Base-by-base conservation (phyloP, 1,139 yeast genomes). In the Suhomyces wounanorum region DNA sequence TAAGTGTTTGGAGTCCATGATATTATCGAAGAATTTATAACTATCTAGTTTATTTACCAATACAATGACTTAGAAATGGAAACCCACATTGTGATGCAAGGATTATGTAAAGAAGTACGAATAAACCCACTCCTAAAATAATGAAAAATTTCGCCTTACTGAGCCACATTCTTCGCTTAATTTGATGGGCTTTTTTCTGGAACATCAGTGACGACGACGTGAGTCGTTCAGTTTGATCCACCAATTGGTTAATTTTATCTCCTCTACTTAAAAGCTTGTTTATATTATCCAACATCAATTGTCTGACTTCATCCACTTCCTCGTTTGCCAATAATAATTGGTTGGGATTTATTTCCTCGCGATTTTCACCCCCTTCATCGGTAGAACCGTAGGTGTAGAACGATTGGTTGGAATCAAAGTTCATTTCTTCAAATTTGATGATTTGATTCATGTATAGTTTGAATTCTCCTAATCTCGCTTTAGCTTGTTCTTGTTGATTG, bases 191-290 rank as follows among this genome's bases (percentile, higher is more conserved):
- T 52, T 85, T 78, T 57, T 86, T 83, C 57, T 89, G 85, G 64
- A 91, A 91, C 43, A 87, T 81, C 69, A 77, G 81, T 5, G 96
- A 83, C 35, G 84, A 81, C 28, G 79, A 77, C 57, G 87, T 89
- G 67, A 90, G 77, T 49, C 85, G 76, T 56, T 88, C 89, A 1
- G 97, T 90, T 64, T 91, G 91, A 64, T 86, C 88, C 16, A 90
- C 96, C 54, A 91, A 75, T 45, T 81, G 68, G 55, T 84, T 83
- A 52, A 91, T 83, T 52, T 89, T 79, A 60, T 90, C 97, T 11
- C 96, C 96, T 50, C 97, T 78, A 60, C 84, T 84, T 61, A 91
- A 73, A 25, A 91, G 72, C 61, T 81, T 82, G 59, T 82, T 85
- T 50, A 85, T 84, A 59, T 85, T 85, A 53, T 84, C 89, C 61